These are phyloP conservation scores for Taiozyma sp. DNA, from an alignment of 1,139 yeast species.

Conservation along the genomic window DNA sequence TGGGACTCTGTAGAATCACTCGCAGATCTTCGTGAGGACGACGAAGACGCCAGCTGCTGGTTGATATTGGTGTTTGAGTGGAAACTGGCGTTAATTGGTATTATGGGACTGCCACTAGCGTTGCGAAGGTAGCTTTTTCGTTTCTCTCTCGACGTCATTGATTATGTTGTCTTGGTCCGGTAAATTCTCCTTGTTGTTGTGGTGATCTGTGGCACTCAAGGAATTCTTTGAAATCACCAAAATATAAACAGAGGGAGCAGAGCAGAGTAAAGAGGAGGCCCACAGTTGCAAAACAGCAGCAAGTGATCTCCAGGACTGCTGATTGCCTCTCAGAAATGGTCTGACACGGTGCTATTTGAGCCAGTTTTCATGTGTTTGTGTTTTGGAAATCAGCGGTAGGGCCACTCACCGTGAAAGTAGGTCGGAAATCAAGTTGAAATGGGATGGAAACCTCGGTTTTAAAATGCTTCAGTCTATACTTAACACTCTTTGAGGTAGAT, in stretches of 20 bases:
- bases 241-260: not conserved
- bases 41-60: conserved; percentile 11
- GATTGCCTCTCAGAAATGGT: not conserved
- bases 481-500: no score
- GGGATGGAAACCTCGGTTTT: no score
- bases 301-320: not conserved
- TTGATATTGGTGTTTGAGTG: conserved; percentile 18
- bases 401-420: not conserved
- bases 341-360: not conserved
- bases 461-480: not conserved
- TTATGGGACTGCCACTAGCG: conserved; percentile 21
- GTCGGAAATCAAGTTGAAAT: not conserved
- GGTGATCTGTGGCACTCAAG: not conserved
- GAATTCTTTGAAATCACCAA: not conserved
- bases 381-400: not conserved
- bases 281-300: not conserved
- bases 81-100: conserved; percentile 21
- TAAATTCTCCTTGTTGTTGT: not conserved
- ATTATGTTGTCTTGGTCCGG: not conserved
- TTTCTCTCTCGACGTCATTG: conserved; percentile 10
- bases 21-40: conserved; percentile 9
- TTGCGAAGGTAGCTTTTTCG: conserved; percentile 20
- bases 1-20: conserved; percentile 10
- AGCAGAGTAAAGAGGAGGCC: not conserved
- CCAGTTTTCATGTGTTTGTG: not conserved